phyloP scores from a whole-genome alignment of 2,329 filamentous ascomycete species.

The Cladosporium sp. region DNA sequence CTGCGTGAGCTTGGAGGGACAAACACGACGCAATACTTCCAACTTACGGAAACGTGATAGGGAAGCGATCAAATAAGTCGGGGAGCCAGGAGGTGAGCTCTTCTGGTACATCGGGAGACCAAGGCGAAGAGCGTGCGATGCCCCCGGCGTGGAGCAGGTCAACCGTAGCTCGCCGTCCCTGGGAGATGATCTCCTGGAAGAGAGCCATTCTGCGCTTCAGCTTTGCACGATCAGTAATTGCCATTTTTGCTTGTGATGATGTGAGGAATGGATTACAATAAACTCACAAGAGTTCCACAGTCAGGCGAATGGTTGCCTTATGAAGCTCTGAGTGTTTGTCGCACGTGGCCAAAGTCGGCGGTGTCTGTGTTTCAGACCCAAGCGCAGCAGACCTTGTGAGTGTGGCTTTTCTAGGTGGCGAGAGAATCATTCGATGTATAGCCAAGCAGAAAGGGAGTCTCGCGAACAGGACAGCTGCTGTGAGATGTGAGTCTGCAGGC shows the following conservation, averaged over 20 bases:
- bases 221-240: background rate
- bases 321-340: background rate
- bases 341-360: conserved; percentile 8
- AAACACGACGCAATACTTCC: background rate
- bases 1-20: background rate
- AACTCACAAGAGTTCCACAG: background rate
- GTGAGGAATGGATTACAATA: background rate
- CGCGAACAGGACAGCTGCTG: too few species aligned
- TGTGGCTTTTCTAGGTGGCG: too few species aligned
- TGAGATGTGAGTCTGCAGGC: too few species aligned
- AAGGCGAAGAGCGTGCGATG: conserved; percentile 27
- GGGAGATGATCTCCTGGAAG: conserved; percentile 24
- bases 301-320: background rate
- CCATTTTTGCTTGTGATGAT: background rate
- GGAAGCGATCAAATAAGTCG: conserved; percentile 38
- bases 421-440: too few species aligned
- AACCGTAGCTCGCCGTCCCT: conserved; percentile 26
- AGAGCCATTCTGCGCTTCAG: conserved; percentile 20
- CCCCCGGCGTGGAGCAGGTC: conserved; percentile 22
- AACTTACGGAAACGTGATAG: conserved; percentile 48
- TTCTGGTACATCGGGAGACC: conserved; percentile 30
- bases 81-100: conserved; percentile 29
- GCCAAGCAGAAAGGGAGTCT: too few species aligned
- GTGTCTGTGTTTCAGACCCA: conserved; percentile 9
- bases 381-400: conserved; percentile 5